Evolutionary conservation across 768 basidiomycete species (phyloP), one percentile per base, ranked within the genome.

Genomic region (Lepiota subincarnata): DNA sequence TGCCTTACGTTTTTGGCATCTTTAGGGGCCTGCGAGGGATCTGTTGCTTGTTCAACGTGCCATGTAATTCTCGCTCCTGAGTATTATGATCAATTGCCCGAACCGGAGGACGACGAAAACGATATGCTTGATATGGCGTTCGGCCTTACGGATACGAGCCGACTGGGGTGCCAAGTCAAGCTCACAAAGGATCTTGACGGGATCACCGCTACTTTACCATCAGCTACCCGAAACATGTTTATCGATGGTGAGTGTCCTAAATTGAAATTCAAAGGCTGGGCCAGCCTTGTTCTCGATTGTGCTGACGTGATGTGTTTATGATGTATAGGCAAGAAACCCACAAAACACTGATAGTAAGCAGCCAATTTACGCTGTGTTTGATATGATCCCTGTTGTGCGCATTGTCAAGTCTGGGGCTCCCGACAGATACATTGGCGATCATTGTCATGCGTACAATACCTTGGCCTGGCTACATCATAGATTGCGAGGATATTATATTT

Each of bases 81-180:
- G 62, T 77, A 85, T 56, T 98, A 94, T 66, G 91, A 98, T 67
- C 66, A 80, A 43, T 78, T 98, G 2, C 87, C 91, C 1, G 96
- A 98, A 64, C 95, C 96, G 3, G 89, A 89, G 51, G 96, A 98
- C 59, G 96, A 99, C 65, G 96, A 99, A 72, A 99, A 98, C 63
- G 95, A 93, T 62, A 94, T 95, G 92, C 80, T 99, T 36, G 96
- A 98, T 68, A 91, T 98, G 80, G 96, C 96, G 3, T 98, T 98
- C 62, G 97, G 92, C 0, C 76, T 98, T 48, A 95, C 93, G 0
- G 96, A 98, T 63, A 98, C 96, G 60, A 96, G 88, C 57, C 75
- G 84, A 8, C 71, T 91, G 16, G 89, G 89, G 0, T 89, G 88
- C 63, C 88, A 89, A 65, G 86, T 89, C 19, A 66, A 84, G 48